Percentiles rank a stretch among this genome's conserved stretches.
Evolutionary conservation across 2,329 filamentous ascomycete genomes (phyloP).

Genomic region (Penicillium brasilianum): DNA sequence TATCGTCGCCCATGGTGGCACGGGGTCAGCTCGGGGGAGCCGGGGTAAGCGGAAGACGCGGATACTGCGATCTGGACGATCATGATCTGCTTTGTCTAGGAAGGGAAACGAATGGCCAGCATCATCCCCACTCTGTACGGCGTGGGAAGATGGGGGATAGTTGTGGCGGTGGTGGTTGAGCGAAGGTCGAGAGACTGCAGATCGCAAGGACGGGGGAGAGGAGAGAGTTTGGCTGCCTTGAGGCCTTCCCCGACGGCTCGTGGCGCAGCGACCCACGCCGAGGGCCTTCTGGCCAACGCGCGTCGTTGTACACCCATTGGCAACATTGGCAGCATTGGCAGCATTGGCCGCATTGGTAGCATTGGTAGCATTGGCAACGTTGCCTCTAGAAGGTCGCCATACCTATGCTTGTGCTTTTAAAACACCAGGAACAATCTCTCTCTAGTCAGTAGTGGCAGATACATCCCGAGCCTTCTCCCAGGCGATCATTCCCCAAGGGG

Average conservation of each 20-base stretch:
- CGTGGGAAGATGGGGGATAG: background rate
- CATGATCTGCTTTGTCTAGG: conserved; percentile 42
- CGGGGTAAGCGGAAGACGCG: conserved; percentile 36
- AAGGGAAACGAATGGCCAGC: conserved; percentile 39
- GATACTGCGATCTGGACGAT: conserved; percentile 38
- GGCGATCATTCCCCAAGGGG: background rate
- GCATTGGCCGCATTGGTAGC: too few species aligned
- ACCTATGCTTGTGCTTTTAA: background rate
- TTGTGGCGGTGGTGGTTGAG: conserved; percentile 2
- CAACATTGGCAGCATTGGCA: background rate
- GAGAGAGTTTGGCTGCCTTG: conserved; percentile 8
- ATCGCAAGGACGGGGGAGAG: conserved; percentile 7
- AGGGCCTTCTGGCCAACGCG: conserved; percentile 1
- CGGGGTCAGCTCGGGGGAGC: conserved; percentile 40
- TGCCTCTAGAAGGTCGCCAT: background rate
- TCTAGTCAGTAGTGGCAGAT: background rate
- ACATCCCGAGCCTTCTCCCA: background rate
- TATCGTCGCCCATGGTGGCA: conserved; percentile 56
- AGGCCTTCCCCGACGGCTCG: conserved; percentile 1
- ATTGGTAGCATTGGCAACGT: background rate
- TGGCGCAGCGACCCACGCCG: conserved; percentile 10
- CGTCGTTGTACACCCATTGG: background rate
- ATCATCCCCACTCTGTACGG: conserved; percentile 29
- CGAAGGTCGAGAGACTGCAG: background rate
- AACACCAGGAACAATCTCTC: background rate